A percentile compares a stretch with the other conserved stretches of the same genome.
phyloP scores from a whole-genome alignment of 768 basidiomycete species.

The Leccinum olivaceopallidum region DNA sequence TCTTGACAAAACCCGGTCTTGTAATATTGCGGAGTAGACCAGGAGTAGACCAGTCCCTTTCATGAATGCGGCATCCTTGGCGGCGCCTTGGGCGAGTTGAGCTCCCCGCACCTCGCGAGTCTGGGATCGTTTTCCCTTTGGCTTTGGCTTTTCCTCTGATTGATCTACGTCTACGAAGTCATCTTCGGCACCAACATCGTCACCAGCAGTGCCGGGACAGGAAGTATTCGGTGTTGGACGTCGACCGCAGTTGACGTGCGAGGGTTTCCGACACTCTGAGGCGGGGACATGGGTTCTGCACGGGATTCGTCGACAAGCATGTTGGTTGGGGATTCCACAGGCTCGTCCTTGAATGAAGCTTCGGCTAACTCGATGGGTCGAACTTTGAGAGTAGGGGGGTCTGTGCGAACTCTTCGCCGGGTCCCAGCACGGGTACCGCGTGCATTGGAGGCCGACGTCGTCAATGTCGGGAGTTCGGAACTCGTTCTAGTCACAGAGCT shows the following conservation, averaged over 20 bases:
- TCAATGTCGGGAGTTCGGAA: slow-evolving; percentile 54
- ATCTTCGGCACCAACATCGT: slow-evolving; percentile 9
- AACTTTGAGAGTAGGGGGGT: slow-evolving; percentile 36
- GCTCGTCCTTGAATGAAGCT: slow-evolving; percentile 47
- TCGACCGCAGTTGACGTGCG: no score
- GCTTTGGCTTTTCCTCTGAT: slow-evolving; percentile 28
- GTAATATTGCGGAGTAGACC: slow-evolving; percentile 71
- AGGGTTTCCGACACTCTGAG: slow-evolving; percentile 20
- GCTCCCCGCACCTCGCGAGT: slow-evolving; percentile 47
- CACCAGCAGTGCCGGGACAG: background rate
- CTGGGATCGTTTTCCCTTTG: slow-evolving; percentile 42
- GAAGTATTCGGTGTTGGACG: no score
- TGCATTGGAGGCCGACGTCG: no score
- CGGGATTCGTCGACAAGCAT: background rate
- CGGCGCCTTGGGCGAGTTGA: slow-evolving; percentile 46
- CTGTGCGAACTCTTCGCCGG: slow-evolving; percentile 43
- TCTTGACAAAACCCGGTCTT: slow-evolving; percentile 84
- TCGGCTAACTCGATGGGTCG: slow-evolving; percentile 48
- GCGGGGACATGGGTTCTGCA: slow-evolving; percentile 28
- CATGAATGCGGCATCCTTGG: slow-evolving; percentile 54
- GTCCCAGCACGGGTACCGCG: slow-evolving; percentile 31
- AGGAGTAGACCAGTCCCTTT: slow-evolving; percentile 77
- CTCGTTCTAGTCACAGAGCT: slow-evolving; percentile 67
- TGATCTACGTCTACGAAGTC: slow-evolving; percentile 15
- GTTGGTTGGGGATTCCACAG: slow-evolving; percentile 8